Percentiles rank a stretch among this genome's conserved stretches.
Evolutionary conservation across 164 flowering plant species (phyloP).

Genomic region (Vitis rotundifolia): DNA sequence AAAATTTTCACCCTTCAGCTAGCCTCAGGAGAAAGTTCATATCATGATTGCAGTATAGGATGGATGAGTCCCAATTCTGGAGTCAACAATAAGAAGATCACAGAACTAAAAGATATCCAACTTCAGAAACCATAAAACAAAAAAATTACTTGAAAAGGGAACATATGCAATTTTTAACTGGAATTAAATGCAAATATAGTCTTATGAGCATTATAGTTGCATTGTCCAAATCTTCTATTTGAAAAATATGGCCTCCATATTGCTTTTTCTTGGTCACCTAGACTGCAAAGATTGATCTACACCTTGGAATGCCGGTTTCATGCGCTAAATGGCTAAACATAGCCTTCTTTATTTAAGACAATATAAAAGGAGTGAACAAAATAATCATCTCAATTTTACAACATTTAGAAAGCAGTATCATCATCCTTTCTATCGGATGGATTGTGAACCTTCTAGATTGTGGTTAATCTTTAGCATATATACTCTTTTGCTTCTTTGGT

Average conservation of each 20-base stretch:
- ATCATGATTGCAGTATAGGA: no score
- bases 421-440: neutral
- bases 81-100: neutral
- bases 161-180: neutral
- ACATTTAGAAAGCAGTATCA: neutral
- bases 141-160: neutral
- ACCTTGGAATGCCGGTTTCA: neutral
- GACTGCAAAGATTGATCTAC: neutral
- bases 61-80: no score
- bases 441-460: neutral
- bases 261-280: no score
- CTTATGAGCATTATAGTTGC: neutral
- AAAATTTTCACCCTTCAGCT: no score
- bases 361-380: no score
- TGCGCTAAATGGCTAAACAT: neutral
- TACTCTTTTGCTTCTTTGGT: no score
- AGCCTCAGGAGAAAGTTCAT: no score
- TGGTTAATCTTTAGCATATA: no score
- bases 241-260: neutral
- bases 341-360: no score
- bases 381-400: neutral
- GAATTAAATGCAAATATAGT: neutral
- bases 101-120: neutral
- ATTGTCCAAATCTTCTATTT: neutral
- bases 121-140: neutral